Evolutionary conservation across 2,329 filamentous ascomycete genomes (phyloP).

Genomic region (Xylaria sp.): DNA sequence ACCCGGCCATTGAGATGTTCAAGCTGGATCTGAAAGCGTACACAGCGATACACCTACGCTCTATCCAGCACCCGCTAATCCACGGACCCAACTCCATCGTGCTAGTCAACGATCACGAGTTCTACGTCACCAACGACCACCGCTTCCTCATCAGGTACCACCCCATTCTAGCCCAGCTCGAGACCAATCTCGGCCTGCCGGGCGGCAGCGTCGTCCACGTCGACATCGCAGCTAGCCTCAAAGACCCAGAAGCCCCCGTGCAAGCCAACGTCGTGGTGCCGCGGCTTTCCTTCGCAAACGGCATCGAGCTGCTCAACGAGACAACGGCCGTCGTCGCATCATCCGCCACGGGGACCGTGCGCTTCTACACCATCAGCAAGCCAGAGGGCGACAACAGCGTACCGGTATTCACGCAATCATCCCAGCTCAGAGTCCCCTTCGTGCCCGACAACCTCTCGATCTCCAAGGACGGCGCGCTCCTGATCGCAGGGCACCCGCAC

Average conservation of each 20-base stretch:
- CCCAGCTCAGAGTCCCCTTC: conserved; percentile 50
- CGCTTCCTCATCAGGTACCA: conserved; percentile 47
- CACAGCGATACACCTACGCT: conserved; percentile 52
- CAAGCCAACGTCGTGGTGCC: conserved; percentile 46
- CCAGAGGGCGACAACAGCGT: conserved; percentile 5
- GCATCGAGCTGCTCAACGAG: conserved; percentile 54
- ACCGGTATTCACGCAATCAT: conserved; percentile 36
- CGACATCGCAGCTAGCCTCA: conserved; percentile 39
- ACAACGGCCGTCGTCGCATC: conserved; percentile 55
- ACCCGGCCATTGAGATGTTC: conserved; percentile 55
- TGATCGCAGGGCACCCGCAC: conserved; percentile 56
- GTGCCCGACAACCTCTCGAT: conserved; percentile 55
- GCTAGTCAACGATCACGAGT: conserved; percentile 50
- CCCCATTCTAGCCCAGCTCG: conserved; percentile 46
- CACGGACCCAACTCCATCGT: conserved; percentile 55
- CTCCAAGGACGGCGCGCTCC: conserved; percentile 47
- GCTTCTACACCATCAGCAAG: conserved; percentile 47
- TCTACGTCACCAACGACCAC: conserved; percentile 58
- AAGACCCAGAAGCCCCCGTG: conserved; percentile 34
- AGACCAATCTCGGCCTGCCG: conserved; percentile 51
- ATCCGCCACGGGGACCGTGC: conserved; percentile 46
- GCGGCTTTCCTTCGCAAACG: conserved; percentile 55
- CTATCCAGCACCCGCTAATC: conserved; percentile 54
- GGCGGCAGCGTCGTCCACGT: conserved; percentile 54
- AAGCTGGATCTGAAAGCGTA: conserved; percentile 49